Evolutionary conservation across 2,329 filamentous ascomycete species (phyloP), one percentile per base, ranked within the genome.

Genomic region (Periconia sp.): DNA sequence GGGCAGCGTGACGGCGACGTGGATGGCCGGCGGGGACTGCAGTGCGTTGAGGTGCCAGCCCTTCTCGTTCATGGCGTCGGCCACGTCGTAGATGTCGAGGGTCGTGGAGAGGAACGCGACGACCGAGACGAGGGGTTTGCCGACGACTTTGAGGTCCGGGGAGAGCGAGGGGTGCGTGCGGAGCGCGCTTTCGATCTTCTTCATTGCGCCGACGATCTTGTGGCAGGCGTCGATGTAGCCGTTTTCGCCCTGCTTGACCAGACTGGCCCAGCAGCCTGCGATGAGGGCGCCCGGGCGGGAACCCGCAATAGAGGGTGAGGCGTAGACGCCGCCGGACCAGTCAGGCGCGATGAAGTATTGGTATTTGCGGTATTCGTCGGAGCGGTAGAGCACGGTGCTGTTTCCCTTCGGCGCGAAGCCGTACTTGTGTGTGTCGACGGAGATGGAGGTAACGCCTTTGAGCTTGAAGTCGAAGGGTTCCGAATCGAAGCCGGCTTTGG

Each of bases 361-460:
- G 75, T 96, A 93, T 53, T 86, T 85, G 63, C 94, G 86, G 61
- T 95, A 84, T 45, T 84, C 78, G 33, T 87, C 83, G 44, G 86
- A 89, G 64, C 94, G 91, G 82, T 99, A 99, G 41, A 99, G 82
- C 14, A 96, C 82, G 1, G 92, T 94, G 49, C 89, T 94, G 82
- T 96, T 99, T 62, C 94, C 94, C 79, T 99, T 99, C 49, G 94
- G 94, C 1, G 94, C 94, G 71, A 99, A 99, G 37, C 94, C 94
- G 73, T 99, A 99, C 75, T 99, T 99, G 83, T 99, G 94, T 2
- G 94, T 99, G 73, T 99, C 94, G 74, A 92, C 95, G 62, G 87
- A 92, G 74, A 99, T 97, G 74, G 89, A 93, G 3, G 93, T 97
- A 37, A 99, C 94, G 64, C 94, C 94, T 62, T 90, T 91, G 54